These are phyloP conservation scores for Cytospora leucostoma DNA, from an alignment of 2,329 filamentous ascomycete genomes.

Conservation along the genomic window DNA sequence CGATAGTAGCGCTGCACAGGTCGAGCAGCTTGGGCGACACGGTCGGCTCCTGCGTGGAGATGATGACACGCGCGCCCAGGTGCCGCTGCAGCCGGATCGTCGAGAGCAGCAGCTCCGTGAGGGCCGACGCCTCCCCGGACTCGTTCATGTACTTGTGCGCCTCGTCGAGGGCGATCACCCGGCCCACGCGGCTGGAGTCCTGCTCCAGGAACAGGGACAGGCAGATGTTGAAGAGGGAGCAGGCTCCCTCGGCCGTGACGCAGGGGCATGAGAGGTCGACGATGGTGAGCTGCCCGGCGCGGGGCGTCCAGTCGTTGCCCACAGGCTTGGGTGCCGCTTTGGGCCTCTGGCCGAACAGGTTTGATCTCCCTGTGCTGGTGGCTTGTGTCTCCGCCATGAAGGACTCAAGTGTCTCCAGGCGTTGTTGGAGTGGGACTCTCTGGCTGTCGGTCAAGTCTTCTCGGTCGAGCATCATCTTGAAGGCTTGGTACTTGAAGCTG, in stretches of 20 bases:
- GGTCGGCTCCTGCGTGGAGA: constrained; percentile 78
- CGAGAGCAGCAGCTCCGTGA: constrained; percentile 64
- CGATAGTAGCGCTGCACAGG: constrained; percentile 69
- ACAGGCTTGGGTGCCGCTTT: constrained; percentile 34
- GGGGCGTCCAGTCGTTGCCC: background rate
- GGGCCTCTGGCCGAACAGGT: constrained; percentile 31
- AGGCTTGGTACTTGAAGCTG: constrained; percentile 52
- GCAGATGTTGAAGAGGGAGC: constrained; percentile 72
- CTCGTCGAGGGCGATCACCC: constrained; percentile 72
- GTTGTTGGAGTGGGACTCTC: constrained; percentile 55
- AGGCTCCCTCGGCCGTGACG: constrained; percentile 66
- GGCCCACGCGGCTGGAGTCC: constrained; percentile 46
- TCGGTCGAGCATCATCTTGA: constrained; percentile 41
- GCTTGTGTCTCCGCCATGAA: constrained; percentile 52
- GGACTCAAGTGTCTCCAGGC: constrained; percentile 63
- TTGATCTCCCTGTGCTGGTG: background rate
- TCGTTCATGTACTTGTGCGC: constrained; percentile 75
- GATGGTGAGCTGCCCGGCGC: constrained; percentile 41
- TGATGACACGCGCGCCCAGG: constrained; percentile 64
- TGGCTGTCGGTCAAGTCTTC: constrained; percentile 52
- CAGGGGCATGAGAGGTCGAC: constrained; percentile 72
- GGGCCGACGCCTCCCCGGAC: constrained; percentile 52
- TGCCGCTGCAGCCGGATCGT: constrained; percentile 73
- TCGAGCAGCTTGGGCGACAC: constrained; percentile 69
- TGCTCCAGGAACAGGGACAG: constrained; percentile 66